Conservation (phyloP, 495 filamentous ascomycete genomes). For the Penicillium paxilli region DNA sequence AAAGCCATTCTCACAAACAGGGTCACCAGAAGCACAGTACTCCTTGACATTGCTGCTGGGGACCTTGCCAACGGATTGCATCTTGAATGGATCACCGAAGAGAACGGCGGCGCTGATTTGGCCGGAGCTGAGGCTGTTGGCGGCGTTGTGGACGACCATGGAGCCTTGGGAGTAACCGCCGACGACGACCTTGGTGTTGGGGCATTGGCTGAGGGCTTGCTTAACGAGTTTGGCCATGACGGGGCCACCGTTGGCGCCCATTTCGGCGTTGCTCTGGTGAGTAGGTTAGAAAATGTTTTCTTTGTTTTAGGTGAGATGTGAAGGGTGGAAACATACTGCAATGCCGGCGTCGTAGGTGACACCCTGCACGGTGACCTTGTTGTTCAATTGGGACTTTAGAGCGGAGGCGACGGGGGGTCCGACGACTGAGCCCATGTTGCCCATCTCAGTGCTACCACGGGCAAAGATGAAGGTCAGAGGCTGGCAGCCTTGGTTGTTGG, state of each 20-base stretch:
- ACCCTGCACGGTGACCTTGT: slow-evolving; percentile 54
- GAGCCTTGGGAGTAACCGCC: slow-evolving; percentile 61
- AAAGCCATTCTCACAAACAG: slow-evolving; percentile 54
- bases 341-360: slow-evolving; percentile 52
- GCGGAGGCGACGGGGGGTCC: slow-evolving; percentile 55
- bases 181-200: slow-evolving; percentile 60
- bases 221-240: slow-evolving; percentile 51
- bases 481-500: slow-evolving; percentile 39
- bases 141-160: slow-evolving; percentile 53
- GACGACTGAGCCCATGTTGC: slow-evolving; percentile 58
- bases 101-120: slow-evolving; percentile 45
- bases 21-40: slow-evolving; percentile 53
- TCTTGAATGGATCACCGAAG: slow-evolving; percentile 60
- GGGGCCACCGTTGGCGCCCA: slow-evolving; percentile 43
- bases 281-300: slow-evolving; percentile 1
- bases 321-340: too few species aligned
- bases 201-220: slow-evolving; percentile 50
- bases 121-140: slow-evolving; percentile 29
- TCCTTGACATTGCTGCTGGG: slow-evolving; percentile 46
- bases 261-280: slow-evolving; percentile 44
- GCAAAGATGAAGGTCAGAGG: slow-evolving; percentile 59
- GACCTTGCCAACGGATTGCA: slow-evolving; percentile 43
- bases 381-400: slow-evolving; percentile 35
- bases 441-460: slow-evolving; percentile 55
- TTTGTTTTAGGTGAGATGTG: too few species aligned